phyloP scores from a whole-genome alignment of 2,329 filamentous ascomycete species.

The Monosporascus ibericus region DNA sequence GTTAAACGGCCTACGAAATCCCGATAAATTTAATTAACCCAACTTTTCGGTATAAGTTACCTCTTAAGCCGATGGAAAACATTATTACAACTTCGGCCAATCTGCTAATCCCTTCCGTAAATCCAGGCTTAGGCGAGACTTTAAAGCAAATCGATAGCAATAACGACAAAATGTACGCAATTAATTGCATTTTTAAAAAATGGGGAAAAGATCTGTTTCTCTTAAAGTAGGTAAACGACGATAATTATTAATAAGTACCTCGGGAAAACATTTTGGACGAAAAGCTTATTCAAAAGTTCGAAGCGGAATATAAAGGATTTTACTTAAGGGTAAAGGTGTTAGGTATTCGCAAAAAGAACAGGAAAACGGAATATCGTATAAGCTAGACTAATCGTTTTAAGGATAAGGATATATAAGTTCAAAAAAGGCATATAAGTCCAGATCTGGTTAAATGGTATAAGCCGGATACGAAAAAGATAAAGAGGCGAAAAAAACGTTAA shows the following conservation, averaged over 20 bases:
- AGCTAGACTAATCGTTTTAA: not conserved
- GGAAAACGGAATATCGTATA: constrained; percentile 1
- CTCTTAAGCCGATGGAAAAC: not conserved
- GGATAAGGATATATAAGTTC: not conserved
- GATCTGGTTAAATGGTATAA: not conserved
- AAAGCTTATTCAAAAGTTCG: not conserved
- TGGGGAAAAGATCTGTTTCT: not conserved
- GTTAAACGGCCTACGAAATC: too few species aligned
- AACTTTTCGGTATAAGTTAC: not conserved
- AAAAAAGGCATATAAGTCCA: not conserved
- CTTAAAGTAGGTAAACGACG: not conserved
- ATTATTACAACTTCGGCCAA: not conserved
- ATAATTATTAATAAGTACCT: not conserved
- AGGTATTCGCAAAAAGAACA: not conserved
- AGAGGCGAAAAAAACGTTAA: not conserved
- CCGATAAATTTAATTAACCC: too few species aligned
- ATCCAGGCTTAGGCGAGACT: not conserved
- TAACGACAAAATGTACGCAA: not conserved
- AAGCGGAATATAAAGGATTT: not conserved
- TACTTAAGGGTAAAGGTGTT: not conserved
- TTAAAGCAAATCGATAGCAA: not conserved
- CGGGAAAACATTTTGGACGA: not conserved
- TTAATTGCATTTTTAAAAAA: not conserved
- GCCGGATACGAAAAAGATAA: not conserved
- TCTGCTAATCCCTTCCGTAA: not conserved